Evolutionary conservation across 2,329 filamentous ascomycete species (phyloP).

Genomic region (Blastomyces gilchristii): DNA sequence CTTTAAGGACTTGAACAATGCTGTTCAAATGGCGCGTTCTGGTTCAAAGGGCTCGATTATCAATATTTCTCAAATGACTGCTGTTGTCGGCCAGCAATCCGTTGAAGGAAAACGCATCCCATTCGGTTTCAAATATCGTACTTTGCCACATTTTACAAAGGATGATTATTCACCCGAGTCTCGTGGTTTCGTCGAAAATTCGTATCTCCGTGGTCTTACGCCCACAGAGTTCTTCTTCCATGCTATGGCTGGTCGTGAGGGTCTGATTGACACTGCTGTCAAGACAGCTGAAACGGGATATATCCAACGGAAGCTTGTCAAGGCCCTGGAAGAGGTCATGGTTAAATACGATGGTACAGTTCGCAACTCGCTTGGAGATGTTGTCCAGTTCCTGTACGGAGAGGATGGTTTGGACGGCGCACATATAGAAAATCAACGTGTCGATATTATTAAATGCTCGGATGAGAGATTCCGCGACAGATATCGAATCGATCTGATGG

Average conservation of each 20-base stretch:
- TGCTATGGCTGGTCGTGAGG: conserved; percentile 99
- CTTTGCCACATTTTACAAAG: conserved; percentile 95
- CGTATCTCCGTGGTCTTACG: conserved; percentile 88
- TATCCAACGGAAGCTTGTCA: conserved; percentile 95
- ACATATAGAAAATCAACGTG: conserved; percentile 82
- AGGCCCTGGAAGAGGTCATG: conserved; percentile 94
- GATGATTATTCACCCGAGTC: conserved; percentile 97
- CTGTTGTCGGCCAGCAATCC: conserved; percentile 93
- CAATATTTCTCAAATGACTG: conserved; percentile 99
- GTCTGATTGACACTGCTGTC: conserved; percentile 98
- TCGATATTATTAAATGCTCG: conserved; percentile 77
- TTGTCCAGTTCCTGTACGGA: conserved; percentile 94
- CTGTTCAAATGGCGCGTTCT: conserved; percentile 88
- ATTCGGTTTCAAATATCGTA: conserved; percentile 97
- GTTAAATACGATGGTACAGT: conserved; percentile 97
- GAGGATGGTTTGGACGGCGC: conserved; percentile 93
- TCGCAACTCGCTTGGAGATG: conserved; percentile 89
- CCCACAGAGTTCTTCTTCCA: conserved; percentile 99
- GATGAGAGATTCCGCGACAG: conserved; percentile 66
- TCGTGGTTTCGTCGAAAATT: conserved; percentile 97
- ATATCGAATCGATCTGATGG: conserved; percentile 82
- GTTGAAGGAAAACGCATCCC: conserved; percentile 98
- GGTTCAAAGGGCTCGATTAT: conserved; percentile 98
- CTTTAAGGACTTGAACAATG: conserved; percentile 92
- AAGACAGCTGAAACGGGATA: conserved; percentile 99